phyloP scores from a whole-genome alignment of 805 yeast species.

The Pichia insulana region DNA sequence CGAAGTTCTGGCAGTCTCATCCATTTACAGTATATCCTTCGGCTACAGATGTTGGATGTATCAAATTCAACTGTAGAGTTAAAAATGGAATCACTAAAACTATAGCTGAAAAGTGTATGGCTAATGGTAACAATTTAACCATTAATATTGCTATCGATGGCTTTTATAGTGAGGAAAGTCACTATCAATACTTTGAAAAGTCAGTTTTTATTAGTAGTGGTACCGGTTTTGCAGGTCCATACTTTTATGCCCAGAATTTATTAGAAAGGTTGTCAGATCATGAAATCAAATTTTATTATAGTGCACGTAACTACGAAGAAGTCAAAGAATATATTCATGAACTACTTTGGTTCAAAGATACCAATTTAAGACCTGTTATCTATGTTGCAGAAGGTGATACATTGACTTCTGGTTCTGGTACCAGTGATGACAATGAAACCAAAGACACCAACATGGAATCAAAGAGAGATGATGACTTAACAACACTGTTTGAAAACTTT shows the following conservation, averaged over 20 bases:
- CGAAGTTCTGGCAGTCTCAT: slow-evolving; percentile 46
- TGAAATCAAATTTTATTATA: slow-evolving; percentile 51
- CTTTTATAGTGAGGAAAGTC: slow-evolving; percentile 56
- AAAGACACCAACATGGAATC: not conserved
- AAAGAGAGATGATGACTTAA: slow-evolving; percentile 3
- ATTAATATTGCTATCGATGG: slow-evolving; percentile 49
- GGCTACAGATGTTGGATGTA: slow-evolving; percentile 26
- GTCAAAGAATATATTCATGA: slow-evolving; percentile 45
- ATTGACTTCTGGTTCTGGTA: not conserved
- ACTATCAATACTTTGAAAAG: slow-evolving; percentile 43
- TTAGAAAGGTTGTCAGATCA: slow-evolving; percentile 27
- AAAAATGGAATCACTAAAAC: slow-evolving; percentile 51
- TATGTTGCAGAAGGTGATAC: slow-evolving; percentile 27
- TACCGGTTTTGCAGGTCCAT: slow-evolving; percentile 59
- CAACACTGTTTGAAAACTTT: slow-evolving; percentile 26
- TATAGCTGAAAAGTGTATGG: slow-evolving; percentile 24
- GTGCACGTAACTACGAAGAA: slow-evolving; percentile 43
- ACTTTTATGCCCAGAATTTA: slow-evolving; percentile 31
- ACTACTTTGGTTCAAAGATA: slow-evolving; percentile 25
- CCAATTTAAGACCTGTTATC: slow-evolving; percentile 31
- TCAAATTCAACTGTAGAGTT: slow-evolving; percentile 39
- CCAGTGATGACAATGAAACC: slow-evolving; percentile 5
- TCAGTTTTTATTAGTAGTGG: slow-evolving; percentile 65
- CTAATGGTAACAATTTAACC: slow-evolving; percentile 16
- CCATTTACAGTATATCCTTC: slow-evolving; percentile 54